phyloP scores from a whole-genome alignment of 169 alveolate species.

The Cyclospora cayetanensis region DNA sequence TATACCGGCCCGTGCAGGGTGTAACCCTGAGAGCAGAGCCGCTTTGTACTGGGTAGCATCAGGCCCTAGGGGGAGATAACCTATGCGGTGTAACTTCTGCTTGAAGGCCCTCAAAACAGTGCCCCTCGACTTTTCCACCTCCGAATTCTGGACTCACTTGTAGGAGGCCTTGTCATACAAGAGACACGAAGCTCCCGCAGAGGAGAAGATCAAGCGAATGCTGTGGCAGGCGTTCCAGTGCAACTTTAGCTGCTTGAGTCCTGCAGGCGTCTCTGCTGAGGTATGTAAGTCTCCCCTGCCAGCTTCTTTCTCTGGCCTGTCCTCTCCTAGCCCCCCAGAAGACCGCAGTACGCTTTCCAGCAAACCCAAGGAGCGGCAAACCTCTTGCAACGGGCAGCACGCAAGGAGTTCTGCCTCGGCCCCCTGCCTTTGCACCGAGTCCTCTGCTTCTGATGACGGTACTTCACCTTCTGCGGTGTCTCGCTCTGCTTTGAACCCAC shows the following conservation, averaged over 20 bases:
- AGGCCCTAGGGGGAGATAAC: too few species aligned
- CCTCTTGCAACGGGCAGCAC: neutral
- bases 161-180: neutral
- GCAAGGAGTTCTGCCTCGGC: neutral
- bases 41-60: too few species aligned
- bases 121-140: too few species aligned
- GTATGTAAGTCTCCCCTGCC: neutral
- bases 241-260: slow-evolving; percentile 47
- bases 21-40: too few species aligned
- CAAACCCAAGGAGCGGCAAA: slow-evolving; percentile 9
- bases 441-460: neutral
- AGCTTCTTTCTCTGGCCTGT: neutral
- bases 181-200: neutral
- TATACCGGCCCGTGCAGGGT: too few species aligned
- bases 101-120: too few species aligned
- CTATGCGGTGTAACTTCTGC: too few species aligned
- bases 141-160: neutral
- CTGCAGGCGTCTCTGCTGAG: neutral
- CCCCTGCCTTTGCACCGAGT: neutral
- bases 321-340: neutral
- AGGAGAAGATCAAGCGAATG: slow-evolving; percentile 26
- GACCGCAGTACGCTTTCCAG: neutral
- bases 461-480: neutral
- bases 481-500: too few species aligned
- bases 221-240: slow-evolving; percentile 63